Evolutionary conservation across 148 eudicot species (phyloP).

Genomic region (Euryodendron excelsum): DNA sequence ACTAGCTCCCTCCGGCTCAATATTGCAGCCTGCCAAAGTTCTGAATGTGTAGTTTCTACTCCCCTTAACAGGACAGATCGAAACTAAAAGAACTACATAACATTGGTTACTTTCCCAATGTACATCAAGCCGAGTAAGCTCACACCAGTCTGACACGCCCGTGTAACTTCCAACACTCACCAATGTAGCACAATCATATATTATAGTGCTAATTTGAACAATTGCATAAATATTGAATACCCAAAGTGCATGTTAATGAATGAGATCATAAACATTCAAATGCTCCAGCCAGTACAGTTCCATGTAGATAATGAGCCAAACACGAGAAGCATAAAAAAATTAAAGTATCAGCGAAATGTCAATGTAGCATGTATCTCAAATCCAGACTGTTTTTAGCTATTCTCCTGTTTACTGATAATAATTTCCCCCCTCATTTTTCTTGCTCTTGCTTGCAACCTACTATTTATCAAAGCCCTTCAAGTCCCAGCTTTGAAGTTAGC

Average conservation of each 20-base stretch:
- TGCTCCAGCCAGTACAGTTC: neutral
- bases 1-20: too few relatives aligned
- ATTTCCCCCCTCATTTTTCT: neutral
- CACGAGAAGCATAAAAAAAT: neutral
- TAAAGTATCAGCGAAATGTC: neutral
- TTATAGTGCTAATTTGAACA: too few relatives aligned
- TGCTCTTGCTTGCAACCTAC: neutral
- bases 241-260: neutral
- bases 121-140: too few relatives aligned
- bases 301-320: neutral
- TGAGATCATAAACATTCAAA: neutral
- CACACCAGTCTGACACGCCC: too few relatives aligned
- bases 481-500: conserved; percentile 73
- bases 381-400: neutral
- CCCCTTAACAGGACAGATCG: too few relatives aligned
- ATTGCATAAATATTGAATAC: neutral
- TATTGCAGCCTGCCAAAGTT: too few relatives aligned
- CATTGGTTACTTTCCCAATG: too few relatives aligned
- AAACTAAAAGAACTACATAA: too few relatives aligned
- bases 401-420: neutral
- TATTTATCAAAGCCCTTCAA: conserved; percentile 37
- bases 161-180: too few relatives aligned
- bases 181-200: too few relatives aligned
- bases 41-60: too few relatives aligned
- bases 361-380: conserved; percentile 5